Conservation (phyloP, 768 basidiomycete genomes). For the Amanita pallidorosea region DNA sequence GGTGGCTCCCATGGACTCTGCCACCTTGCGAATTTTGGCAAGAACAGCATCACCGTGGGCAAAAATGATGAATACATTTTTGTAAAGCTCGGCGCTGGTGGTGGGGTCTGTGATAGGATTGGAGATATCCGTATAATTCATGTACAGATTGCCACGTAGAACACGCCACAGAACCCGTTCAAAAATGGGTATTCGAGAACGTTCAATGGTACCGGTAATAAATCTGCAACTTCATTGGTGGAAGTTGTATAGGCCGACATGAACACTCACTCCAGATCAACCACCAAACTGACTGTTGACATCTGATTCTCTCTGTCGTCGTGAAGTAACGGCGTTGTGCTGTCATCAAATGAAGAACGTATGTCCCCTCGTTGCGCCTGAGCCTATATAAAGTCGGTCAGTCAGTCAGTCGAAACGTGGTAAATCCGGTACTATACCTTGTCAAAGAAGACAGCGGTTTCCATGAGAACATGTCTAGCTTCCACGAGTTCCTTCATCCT, state of each 20-base stretch:
- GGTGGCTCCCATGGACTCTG: constrained; percentile 98
- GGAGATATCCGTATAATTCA: constrained; percentile 95
- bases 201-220: constrained; percentile 93
- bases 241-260: neutral
- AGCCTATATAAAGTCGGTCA: constrained; percentile 36
- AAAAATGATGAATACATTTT: constrained; percentile 99
- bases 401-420: neutral
- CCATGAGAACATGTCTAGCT: constrained; percentile 86
- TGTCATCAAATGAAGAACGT: constrained; percentile 85
- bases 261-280: constrained; percentile 76
- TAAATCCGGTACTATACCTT: constrained; percentile 35
- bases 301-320: constrained; percentile 74
- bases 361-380: constrained; percentile 72
- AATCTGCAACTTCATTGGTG: constrained; percentile 41
- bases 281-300: constrained; percentile 38
- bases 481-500: constrained; percentile 82
- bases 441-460: constrained; percentile 95
- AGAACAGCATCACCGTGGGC: constrained; percentile 90
- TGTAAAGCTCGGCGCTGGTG: constrained; percentile 76
- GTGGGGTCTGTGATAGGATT: constrained; percentile 87
- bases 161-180: constrained; percentile 98
- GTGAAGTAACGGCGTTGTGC: constrained; percentile 80
- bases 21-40: constrained; percentile 94
- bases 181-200: constrained; percentile 82
- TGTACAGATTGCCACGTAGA: constrained; percentile 93